These are phyloP conservation scores for Cyberlindnera meyerae DNA, from an alignment of 805 yeast genomes.

Conservation along the genomic window DNA sequence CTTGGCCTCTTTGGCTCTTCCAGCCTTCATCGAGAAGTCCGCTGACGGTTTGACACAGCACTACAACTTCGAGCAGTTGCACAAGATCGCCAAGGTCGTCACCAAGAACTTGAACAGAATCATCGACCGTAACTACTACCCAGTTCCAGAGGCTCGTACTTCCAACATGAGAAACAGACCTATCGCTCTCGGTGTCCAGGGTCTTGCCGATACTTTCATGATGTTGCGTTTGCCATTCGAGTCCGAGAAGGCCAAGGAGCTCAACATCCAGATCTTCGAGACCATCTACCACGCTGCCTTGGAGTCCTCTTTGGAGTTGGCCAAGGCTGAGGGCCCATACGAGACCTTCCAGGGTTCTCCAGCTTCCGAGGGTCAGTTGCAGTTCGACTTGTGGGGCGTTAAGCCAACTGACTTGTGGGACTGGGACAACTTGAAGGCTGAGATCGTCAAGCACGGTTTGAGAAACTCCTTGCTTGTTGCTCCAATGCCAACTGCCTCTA, in stretches of 20 bases:
- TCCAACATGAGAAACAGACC: constrained; percentile 88
- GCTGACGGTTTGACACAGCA: constrained; percentile 44
- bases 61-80: constrained; percentile 73
- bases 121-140: constrained; percentile 83
- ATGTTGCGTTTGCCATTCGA: constrained; percentile 81
- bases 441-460: constrained; percentile 60
- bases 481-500: constrained; percentile 98
- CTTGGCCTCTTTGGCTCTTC: constrained; percentile 86
- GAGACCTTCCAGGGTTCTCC: constrained; percentile 81
- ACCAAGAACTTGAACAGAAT: constrained; percentile 74
- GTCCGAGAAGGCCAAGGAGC: constrained; percentile 65
- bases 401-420: constrained; percentile 79
- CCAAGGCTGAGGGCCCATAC: constrained; percentile 64
- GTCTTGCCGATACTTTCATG: constrained; percentile 86
- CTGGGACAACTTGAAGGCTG: constrained; percentile 68
- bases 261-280: constrained; percentile 86
- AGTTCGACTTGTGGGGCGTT: constrained; percentile 82
- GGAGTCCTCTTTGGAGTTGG: constrained; percentile 82
- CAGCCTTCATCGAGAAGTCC: constrained; percentile 54
- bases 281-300: constrained; percentile 93
- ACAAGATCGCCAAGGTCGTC: constrained; percentile 70
- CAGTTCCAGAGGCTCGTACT: constrained; percentile 65
- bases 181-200: constrained; percentile 97
- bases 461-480: constrained; percentile 88
- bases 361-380: constrained; percentile 77